Evolutionary conservation across 2,329 filamentous ascomycete species (phyloP), one percentile per base, ranked within the genome.

Genomic region (Septoria petroselini): DNA sequence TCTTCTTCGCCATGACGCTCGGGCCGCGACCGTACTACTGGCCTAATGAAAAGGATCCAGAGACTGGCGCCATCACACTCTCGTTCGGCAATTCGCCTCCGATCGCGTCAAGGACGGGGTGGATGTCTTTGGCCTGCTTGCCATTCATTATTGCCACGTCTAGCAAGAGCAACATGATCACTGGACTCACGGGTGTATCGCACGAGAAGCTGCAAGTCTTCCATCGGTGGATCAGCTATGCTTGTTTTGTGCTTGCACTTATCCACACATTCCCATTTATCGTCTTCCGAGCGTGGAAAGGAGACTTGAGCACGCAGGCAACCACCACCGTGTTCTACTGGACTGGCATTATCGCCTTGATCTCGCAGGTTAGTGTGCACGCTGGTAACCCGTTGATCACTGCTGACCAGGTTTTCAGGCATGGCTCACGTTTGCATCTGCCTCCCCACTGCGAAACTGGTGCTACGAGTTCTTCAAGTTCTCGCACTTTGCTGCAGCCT

Each of bases 401-500:
- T 19, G 21, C 45, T 48, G 15, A 48, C 27, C 29, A 18, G 12
- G 8, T 3, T 17, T 7, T 1, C 47, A 54, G 41, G 54, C 40
- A 6, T 57, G 45, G 37, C 67, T 82, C n/a, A 82, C 78, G 1
- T 69, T 81, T 39, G 72, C 76, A 59, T 82, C 78, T 0, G 62
- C 78, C 23, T 70, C 72, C 12, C 70, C 65, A 14, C 71, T 82
- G 35, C 79, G 79, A 3, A 75, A 76, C 44, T 70, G 74, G 0
- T 76, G 68, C 55, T 83, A 83, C 60, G 80, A 84, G 55, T 78
- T 80, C 59, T 83, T 83, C 74, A 83, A 83, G 57, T 71, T 70
- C 3, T 74, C 76, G 0, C 80, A 83, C 58, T 73, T 77, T 52
- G 49, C 78, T 15, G 72, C 73, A 3, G 79, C 75, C 0, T 54